Conservation (phyloP, 2,329 filamentous ascomycete species). For the Teratosphaeria nubilosa region DNA sequence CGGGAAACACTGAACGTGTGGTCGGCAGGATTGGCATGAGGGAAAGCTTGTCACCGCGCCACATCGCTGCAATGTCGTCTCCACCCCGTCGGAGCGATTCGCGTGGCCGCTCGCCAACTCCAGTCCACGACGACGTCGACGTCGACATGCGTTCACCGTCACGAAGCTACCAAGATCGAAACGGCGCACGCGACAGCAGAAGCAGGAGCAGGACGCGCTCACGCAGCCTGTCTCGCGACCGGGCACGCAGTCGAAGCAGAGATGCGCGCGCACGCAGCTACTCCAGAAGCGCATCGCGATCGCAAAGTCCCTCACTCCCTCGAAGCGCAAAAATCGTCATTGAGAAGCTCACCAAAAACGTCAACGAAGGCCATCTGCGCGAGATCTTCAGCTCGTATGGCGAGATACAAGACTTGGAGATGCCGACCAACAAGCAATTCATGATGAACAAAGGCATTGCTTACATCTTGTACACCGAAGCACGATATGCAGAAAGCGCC, state of each 20-base stretch:
- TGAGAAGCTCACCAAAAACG: conserved; percentile 90
- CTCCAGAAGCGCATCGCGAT: conserved; percentile 3
- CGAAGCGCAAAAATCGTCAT: conserved; percentile 65
- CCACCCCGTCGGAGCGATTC: conserved; percentile 25
- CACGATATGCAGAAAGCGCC: conserved; percentile 72
- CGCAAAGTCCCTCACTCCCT: conserved; percentile 12
- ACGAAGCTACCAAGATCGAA: not conserved
- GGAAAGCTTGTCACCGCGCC: not conserved
- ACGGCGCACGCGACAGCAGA: not conserved
- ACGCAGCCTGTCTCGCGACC: conserved; percentile 11
- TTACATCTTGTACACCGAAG: conserved; percentile 74
- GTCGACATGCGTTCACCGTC: not conserved
- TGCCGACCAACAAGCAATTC: conserved; percentile 80
- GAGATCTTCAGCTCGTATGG: conserved; percentile 92
- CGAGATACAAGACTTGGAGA: conserved; percentile 72
- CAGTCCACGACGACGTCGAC: not conserved
- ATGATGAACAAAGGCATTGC: conserved; percentile 86
- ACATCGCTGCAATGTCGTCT: conserved; percentile 3
- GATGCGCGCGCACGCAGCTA: not conserved
- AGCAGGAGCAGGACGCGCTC: conserved; percentile 13
- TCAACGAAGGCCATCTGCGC: conserved; percentile 75
- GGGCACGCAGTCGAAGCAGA: conserved; percentile 1
- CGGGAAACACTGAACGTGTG: not conserved
- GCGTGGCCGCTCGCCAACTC: conserved; percentile 28
- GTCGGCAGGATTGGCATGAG: not conserved